Evolutionary conservation across 1,284 basidiomycete genomes (phyloP).

Genomic region (Gomphus bonarii): DNA sequence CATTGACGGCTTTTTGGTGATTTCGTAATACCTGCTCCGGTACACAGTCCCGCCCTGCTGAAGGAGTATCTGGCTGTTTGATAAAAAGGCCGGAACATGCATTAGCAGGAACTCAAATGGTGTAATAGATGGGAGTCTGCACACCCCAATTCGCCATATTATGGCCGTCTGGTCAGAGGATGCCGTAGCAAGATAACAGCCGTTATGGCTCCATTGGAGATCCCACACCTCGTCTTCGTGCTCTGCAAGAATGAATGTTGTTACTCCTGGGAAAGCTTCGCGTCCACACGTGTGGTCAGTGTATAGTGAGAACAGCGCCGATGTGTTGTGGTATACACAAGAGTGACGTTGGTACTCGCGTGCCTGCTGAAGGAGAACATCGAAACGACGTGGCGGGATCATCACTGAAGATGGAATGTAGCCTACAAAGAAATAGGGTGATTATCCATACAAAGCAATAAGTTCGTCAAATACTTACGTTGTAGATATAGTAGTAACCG

Average conservation of each 20-base stretch:
- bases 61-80: constrained; percentile 36
- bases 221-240: constrained; percentile 96
- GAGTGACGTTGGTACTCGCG: constrained; percentile 66
- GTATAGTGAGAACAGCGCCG: constrained; percentile 70
- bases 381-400: constrained; percentile 85
- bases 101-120: not conserved
- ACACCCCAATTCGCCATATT: constrained; percentile 79
- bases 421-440: constrained; percentile 32
- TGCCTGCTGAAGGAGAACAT: constrained; percentile 81
- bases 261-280: constrained; percentile 74
- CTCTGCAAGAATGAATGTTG: constrained; percentile 74
- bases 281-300: constrained; percentile 78
- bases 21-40: constrained; percentile 53
- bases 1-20: constrained; percentile 70
- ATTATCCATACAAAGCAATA: not conserved
- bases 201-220: constrained; percentile 89
- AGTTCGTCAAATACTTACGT: constrained; percentile 37
- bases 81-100: constrained; percentile 4
- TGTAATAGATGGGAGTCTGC: constrained; percentile 21
- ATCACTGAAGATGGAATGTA: constrained; percentile 85
- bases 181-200: constrained; percentile 75
- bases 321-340: constrained; percentile 70
- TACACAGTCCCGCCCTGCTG: constrained; percentile 47
- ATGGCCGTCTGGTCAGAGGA: constrained; percentile 83
- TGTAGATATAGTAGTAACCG: constrained; percentile 75